A percentile compares a stretch with the other conserved stretches of the same genome.
phyloP scores from a whole-genome alignment of 441 rosid genomes.

The Corymbia citriodora region DNA sequence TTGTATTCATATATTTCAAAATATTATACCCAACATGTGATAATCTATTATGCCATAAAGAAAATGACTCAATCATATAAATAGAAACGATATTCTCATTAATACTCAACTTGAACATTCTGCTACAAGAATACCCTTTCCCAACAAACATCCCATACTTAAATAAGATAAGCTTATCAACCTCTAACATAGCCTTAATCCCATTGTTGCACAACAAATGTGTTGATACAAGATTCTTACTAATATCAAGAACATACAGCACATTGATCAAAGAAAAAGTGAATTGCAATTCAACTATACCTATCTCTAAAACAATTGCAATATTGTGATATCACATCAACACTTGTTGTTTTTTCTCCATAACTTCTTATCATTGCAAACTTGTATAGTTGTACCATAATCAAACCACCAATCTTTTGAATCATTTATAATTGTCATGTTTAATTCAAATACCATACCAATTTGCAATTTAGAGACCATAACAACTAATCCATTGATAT shows the following conservation, averaged over 20 bases:
- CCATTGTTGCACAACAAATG: not conserved
- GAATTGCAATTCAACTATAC: not conserved
- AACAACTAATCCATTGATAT: not conserved
- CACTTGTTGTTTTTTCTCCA: not conserved
- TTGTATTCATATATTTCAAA: too few species aligned
- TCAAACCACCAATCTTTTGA: not conserved
- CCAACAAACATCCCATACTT: not conserved
- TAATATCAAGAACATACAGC: not conserved
- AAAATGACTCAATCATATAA: not conserved
- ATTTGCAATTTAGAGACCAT: not conserved
- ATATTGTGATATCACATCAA: not conserved
- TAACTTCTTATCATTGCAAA: not conserved
- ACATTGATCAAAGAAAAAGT: not conserved
- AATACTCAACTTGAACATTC: not conserved
- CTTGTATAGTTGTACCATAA: not conserved
- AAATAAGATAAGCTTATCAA: not conserved
- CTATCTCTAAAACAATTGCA: not conserved
- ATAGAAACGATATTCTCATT: too few species aligned
- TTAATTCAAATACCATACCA: not conserved
- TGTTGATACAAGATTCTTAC: not conserved
- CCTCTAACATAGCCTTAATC: not conserved
- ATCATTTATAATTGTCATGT: not conserved
- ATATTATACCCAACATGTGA: not conserved
- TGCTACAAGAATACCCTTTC: not conserved
- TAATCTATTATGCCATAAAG: not conserved